Conservation (phyloP, 345 rosid genomes). For the Cardamine resedifolia region DNA sequence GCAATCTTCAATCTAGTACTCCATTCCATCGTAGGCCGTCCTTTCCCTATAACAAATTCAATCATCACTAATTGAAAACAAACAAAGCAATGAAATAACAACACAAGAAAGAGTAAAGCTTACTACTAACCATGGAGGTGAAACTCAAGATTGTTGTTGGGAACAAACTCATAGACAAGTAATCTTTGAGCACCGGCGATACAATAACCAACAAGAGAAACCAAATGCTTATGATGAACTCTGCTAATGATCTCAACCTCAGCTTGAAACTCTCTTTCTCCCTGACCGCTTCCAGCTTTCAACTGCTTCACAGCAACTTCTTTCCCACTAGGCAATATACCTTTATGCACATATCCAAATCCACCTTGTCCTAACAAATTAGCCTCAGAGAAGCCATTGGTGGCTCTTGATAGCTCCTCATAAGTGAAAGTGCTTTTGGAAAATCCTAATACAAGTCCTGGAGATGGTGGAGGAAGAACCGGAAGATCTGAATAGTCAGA, state of each 20-base stretch:
- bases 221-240: constrained; percentile 71
- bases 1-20: constrained; percentile 73
- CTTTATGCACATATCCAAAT: constrained; percentile 67
- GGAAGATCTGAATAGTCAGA: constrained; percentile 66
- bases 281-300: constrained; percentile 64
- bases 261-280: constrained; percentile 65
- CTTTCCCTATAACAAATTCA: constrained; percentile 51
- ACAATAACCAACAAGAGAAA: constrained; percentile 72
- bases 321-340: constrained; percentile 61
- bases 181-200: constrained; percentile 49
- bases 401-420: constrained; percentile 61
- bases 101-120: not conserved
- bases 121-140: constrained; percentile 60
- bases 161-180: constrained; percentile 75
- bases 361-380: constrained; percentile 76
- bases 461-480: constrained; percentile 57
- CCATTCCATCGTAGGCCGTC: constrained; percentile 81
- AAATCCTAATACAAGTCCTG: constrained; percentile 54
- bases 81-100: constrained; percentile 8
- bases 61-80: not conserved
- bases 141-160: constrained; percentile 58
- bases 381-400: constrained; percentile 60
- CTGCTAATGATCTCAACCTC: constrained; percentile 74
- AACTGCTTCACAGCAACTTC: constrained; percentile 68
- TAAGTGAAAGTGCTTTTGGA: constrained; percentile 67